phyloP scores from a whole-genome alignment of 163 green algal genomes.

The Prototheca cutis region DNA sequence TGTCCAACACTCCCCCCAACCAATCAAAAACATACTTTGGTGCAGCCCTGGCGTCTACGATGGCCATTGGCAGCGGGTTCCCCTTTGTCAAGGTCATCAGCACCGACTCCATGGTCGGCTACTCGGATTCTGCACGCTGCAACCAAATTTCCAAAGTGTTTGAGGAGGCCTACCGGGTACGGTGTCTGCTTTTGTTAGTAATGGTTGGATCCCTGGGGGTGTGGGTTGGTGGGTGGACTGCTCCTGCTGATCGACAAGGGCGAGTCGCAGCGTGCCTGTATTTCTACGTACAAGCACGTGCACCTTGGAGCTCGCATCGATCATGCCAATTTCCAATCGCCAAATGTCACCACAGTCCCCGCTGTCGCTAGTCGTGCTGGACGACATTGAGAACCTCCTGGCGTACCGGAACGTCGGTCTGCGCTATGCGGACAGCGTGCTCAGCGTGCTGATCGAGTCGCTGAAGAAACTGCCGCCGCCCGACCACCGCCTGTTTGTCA shows the following conservation, averaged over 20 bases:
- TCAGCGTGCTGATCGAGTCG: constrained; percentile 78
- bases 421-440: constrained; percentile 84
- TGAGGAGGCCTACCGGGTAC: constrained; percentile 90
- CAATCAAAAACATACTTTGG: no score
- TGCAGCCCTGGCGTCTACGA: constrained; percentile 72
- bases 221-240: no score
- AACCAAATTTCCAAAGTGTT: constrained; percentile 80
- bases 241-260: no score
- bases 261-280: no score
- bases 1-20: no score
- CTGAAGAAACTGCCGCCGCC: constrained; percentile 78
- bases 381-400: constrained; percentile 95
- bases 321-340: no score
- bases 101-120: constrained; percentile 82
- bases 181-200: no score
- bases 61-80: constrained; percentile 77
- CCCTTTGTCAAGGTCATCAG: constrained; percentile 88
- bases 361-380: constrained; percentile 85
- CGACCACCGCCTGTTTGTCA: constrained; percentile 75
- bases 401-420: constrained; percentile 92
- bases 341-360: constrained; percentile 59
- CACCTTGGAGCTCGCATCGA: no score
- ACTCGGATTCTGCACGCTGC: constrained; percentile 72
- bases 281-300: no score
- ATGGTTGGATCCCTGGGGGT: no score